phyloP scores from a whole-genome alignment of 202 grass and related monocot genomes.

The Alloteropsis angusta region DNA sequence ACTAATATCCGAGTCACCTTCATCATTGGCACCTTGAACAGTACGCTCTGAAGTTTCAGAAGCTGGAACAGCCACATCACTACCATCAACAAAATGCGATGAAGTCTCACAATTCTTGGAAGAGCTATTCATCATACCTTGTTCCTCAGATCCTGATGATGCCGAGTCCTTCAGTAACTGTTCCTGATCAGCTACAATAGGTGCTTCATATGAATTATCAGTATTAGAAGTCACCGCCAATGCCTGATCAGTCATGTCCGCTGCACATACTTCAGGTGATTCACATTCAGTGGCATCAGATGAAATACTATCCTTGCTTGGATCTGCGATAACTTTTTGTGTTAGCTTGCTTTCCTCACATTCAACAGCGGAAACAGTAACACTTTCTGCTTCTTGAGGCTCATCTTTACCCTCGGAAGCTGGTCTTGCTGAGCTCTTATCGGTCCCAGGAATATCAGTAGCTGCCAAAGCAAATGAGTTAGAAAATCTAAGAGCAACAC shows the following conservation, averaged over 20 bases:
- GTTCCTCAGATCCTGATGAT: slow-evolving; percentile 20
- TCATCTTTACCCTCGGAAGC: slow-evolving; percentile 10
- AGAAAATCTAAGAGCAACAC: neutral
- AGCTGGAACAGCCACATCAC: neutral
- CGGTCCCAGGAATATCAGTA: neutral
- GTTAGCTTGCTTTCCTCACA: slow-evolving; percentile 8
- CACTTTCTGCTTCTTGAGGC: neutral
- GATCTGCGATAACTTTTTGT: slow-evolving; percentile 1
- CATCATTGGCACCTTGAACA: slow-evolving; percentile 19
- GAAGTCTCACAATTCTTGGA: neutral
- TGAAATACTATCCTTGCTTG: slow-evolving; percentile 14
- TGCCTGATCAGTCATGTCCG: slow-evolving; percentile 17
- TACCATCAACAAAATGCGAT: slow-evolving; percentile 6
- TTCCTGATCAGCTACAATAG: slow-evolving; percentile 4
- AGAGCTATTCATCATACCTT: neutral
- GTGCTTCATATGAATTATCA: slow-evolving; percentile 13
- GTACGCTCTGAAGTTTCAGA: slow-evolving; percentile 26
- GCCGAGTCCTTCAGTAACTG: slow-evolving; percentile 20
- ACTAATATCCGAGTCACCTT: slow-evolving; percentile 18
- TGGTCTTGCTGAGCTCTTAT: slow-evolving; percentile 2
- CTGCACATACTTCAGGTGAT: neutral
- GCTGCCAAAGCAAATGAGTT: slow-evolving; percentile 25
- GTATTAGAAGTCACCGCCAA: neutral
- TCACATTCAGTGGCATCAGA: slow-evolving; percentile 24
- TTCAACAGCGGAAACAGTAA: neutral